phyloP scores from a whole-genome alignment of 1,139 yeast genomes.

The Lodderomyces parapsilosis region DNA sequence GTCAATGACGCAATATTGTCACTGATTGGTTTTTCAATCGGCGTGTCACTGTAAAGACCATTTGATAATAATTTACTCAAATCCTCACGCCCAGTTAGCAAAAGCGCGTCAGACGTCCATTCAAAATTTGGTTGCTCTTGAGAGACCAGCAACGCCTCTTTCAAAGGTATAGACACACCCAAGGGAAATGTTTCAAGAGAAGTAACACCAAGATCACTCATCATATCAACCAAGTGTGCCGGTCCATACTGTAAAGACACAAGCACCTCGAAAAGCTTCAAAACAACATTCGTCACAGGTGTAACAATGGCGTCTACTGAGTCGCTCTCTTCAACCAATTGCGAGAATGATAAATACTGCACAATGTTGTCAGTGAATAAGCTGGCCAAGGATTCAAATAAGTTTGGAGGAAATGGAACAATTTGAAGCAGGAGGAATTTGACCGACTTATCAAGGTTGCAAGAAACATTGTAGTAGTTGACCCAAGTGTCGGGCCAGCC shows the following conservation, averaged over 20 bases:
- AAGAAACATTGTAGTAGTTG: constrained; percentile 45
- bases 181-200: constrained; percentile 72
- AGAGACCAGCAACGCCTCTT: constrained; percentile 56
- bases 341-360: constrained; percentile 66
- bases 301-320: constrained; percentile 58
- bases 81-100: constrained; percentile 68
- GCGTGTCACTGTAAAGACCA: not conserved
- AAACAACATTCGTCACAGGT: constrained; percentile 60
- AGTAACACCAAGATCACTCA: constrained; percentile 56
- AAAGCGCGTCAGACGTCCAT: constrained; percentile 50
- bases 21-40: constrained; percentile 2
- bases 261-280: constrained; percentile 61
- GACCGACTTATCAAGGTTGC: constrained; percentile 22
- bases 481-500: constrained; percentile 77
- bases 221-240: constrained; percentile 54
- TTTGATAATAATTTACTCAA: constrained; percentile 21
- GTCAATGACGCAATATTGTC: constrained; percentile 43
- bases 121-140: constrained; percentile 56
- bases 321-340: constrained; percentile 64
- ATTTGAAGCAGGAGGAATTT: constrained; percentile 44
- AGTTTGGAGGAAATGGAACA: constrained; percentile 52
- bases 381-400: constrained; percentile 53
- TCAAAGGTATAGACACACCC: constrained; percentile 67
- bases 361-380: constrained; percentile 44
- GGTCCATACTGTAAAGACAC: constrained; percentile 54